These are phyloP conservation scores for Metroxylon sagu DNA, from an alignment of 176 grass and related monocot species.

Conservation along the genomic window DNA sequence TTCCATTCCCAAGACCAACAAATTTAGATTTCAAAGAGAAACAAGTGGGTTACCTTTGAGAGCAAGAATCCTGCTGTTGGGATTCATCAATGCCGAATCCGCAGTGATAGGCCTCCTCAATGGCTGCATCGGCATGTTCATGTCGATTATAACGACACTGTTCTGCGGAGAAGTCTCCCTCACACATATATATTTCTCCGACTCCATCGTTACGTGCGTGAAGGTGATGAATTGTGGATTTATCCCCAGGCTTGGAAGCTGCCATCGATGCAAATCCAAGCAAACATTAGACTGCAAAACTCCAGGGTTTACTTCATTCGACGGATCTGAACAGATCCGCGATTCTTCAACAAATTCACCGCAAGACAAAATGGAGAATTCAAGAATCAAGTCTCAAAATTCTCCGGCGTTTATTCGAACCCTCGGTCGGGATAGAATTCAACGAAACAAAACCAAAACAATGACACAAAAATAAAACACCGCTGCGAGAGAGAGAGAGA, in stretches of 20 bases:
- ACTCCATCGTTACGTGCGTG: constrained; percentile 98
- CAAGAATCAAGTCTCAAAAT: not conserved
- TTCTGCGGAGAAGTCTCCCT: constrained; percentile 96
- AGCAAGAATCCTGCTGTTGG: constrained; percentile 83
- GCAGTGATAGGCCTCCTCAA: constrained; percentile 89
- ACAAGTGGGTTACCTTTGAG: constrained; percentile 53
- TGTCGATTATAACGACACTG: constrained; percentile 91
- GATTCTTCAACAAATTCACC: no score
- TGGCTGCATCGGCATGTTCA: constrained; percentile 90
- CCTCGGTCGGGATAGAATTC: not conserved
- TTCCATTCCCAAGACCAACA: no score
- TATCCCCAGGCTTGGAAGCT: constrained; percentile 91
- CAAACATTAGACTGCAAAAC: not conserved
- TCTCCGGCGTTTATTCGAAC: not conserved
- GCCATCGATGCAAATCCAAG: constrained; percentile 8
- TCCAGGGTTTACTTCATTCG: no score
- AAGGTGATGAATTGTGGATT: constrained; percentile 96
- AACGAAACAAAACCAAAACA: not conserved
- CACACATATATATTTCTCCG: constrained; percentile 95
- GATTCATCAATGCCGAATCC: constrained; percentile 95
- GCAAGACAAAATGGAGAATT: no score
- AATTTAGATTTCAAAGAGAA: not conserved
- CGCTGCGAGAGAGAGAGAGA: not conserved
- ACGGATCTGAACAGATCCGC: no score
- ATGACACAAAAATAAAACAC: no score